Percentiles rank a stretch among this genome's conserved stretches.
These are phyloP conservation scores for Zygnema circumcarinatum DNA, from an alignment of 139 green algal species.

Conservation along the genomic window DNA sequence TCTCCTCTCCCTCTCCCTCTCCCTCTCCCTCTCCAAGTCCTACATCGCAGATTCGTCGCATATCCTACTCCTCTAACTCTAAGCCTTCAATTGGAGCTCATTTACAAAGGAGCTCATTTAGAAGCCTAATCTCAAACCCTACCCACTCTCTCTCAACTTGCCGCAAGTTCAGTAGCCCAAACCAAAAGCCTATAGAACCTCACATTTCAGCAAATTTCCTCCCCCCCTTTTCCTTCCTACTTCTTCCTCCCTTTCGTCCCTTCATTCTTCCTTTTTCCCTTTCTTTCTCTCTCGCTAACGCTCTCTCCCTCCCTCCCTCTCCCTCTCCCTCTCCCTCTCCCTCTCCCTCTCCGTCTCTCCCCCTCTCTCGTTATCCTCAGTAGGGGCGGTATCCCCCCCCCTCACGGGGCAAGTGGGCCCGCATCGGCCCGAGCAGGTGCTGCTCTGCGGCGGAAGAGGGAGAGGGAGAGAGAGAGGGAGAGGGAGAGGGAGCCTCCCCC, in stretches of 20 bases:
- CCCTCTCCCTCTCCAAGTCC: too few relatives aligned
- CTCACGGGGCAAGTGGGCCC: neutral
- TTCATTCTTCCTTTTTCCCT: neutral
- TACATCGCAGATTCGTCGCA: too few relatives aligned
- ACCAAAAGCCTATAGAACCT: too few relatives aligned
- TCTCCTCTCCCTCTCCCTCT: too few relatives aligned
- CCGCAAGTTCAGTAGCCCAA: too few relatives aligned
- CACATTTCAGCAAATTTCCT: too few relatives aligned
- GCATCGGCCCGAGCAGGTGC: neutral
- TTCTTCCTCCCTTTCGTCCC: neutral
- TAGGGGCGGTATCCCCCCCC: neutral
- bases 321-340: neutral
- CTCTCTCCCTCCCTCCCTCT: slow-evolving; percentile 4
- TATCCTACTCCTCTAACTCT: too few relatives aligned
- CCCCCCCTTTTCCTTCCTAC: neutral
- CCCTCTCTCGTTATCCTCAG: neutral
- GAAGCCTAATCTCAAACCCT: too few relatives aligned
- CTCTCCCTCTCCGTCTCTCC: neutral
- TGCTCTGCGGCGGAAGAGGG: slow-evolving; percentile 26
- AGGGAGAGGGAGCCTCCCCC: slow-evolving; percentile 3
- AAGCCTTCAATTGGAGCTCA: too few relatives aligned
- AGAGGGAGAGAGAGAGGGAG: too few relatives aligned
- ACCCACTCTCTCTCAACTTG: too few relatives aligned
- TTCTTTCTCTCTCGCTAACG: neutral
- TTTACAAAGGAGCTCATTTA: too few relatives aligned